phyloP scores from a whole-genome alignment of 768 basidiomycete genomes.

The Mrakia frigida region DNA sequence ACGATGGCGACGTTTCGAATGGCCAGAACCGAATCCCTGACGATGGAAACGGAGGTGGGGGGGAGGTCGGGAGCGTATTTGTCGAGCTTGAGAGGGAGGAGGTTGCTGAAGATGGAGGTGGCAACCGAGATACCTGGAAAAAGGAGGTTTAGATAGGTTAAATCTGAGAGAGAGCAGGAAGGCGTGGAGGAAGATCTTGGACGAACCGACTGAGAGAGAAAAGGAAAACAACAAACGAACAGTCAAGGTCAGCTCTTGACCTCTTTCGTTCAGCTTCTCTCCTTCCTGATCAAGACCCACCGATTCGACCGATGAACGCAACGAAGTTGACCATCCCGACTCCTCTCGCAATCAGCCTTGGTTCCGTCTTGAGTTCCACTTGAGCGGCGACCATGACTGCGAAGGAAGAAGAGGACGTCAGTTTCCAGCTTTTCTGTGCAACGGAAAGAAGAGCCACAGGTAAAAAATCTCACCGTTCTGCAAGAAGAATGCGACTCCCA shows the following conservation, averaged over 20 bases:
- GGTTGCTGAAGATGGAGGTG: constrained; percentile 39
- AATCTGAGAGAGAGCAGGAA: constrained; percentile 24
- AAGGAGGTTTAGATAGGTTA: constrained; percentile 33
- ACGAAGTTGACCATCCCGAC: constrained; percentile 24
- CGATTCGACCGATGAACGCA: constrained; percentile 20
- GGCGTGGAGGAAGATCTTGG: background rate
- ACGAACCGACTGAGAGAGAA: too few species aligned
- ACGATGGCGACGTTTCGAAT: constrained; percentile 12
- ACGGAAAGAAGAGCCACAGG: background rate
- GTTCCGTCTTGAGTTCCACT: constrained; percentile 34
- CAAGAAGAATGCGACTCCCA: constrained; percentile 36
- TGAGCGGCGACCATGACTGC: constrained; percentile 23
- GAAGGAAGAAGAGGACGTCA: background rate
- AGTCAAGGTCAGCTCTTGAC: too few species aligned
- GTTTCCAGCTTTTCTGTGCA: background rate
- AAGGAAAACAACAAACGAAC: constrained; percentile 17
- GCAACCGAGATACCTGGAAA: constrained; percentile 37
- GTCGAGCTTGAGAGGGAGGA: constrained; percentile 3
- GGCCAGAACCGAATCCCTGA: constrained; percentile 19
- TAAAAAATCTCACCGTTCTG: constrained; percentile 30
- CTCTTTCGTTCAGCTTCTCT: too few species aligned
- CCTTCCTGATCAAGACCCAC: background rate
- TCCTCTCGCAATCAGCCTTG: constrained; percentile 31
- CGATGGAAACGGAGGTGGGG: background rate
- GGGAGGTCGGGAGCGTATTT: constrained; percentile 13